Base-by-base conservation (phyloP, 805 yeast species). In the Yarrowia alimentaria region DNA sequence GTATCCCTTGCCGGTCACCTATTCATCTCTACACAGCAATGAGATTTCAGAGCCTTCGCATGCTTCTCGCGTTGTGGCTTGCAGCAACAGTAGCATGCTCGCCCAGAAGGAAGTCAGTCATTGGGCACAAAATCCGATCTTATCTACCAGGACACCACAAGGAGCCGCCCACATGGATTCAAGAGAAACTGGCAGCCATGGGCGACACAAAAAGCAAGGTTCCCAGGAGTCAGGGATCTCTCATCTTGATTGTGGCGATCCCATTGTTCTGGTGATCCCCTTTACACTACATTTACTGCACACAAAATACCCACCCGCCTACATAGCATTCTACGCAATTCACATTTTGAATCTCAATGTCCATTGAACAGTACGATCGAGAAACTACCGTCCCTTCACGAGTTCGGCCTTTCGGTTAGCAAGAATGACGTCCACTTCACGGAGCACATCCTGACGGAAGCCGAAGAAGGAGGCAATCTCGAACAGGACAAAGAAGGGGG, bases 401-500 rank as follows among this genome's bases (percentile, higher is more conserved):
- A 40, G 32, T 33, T 50, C 58, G 37, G 69, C 56, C 37, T 64
- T 64, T 7, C 53, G 55, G 54, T 60, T 64, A 58, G 37, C 50
- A 18, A 76, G 64, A 62, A 69, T 55, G 59, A 61, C 55, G 67
- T 76, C 74, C 73, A 83, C 78, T 5, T 62, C 58, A 52, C 67
- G 70, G 54, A 79, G 71, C 51, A 83, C 64, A 20, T 75, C 78
- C 49, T 65, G 65, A 58, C 79, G 72, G 60, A 68, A 76, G 0
- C 96, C 96, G n/a, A 80, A 58, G 52, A 68, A 64, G 59, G 87
- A 86, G 11, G 85, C 73, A 3, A 83, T 61, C 64, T 93, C 98
- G 64, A 81, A 86, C 11, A 81, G 69, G 4, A 89, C 95, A 63
- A 91, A 90, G 61, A 78, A 88, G 1, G 98, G 98, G 1, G 98